Conservation (phyloP, 257 asterid genomes). For the Primulina huaijiensis region DNA sequence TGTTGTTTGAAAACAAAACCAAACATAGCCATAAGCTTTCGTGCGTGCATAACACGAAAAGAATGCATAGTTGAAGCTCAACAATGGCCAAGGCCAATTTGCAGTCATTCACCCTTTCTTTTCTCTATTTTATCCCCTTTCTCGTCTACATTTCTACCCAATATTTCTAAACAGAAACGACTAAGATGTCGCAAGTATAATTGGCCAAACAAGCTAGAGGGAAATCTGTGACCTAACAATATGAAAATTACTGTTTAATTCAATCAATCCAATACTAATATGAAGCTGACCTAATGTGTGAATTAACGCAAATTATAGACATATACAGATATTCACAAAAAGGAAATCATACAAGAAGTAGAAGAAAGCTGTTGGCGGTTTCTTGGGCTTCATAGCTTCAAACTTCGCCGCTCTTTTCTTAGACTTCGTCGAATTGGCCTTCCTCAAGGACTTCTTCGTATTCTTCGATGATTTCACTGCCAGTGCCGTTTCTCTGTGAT, state of each 20-base stretch:
- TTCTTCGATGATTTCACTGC: conserved; percentile 32
- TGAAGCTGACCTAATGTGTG: neutral
- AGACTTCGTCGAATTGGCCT: conserved; percentile 33
- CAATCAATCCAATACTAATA: neutral
- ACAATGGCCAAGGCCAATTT: neutral
- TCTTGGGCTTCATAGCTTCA: conserved; percentile 80
- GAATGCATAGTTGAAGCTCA: neutral
- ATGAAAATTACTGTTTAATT: neutral
- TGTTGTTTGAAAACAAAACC: neutral
- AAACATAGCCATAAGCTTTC: neutral
- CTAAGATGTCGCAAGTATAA: neutral
- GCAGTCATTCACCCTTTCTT: neutral
- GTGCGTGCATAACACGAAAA: neutral
- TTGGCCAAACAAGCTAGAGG: neutral
- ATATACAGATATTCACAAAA: neutral
- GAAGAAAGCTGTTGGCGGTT: conserved; percentile 97
- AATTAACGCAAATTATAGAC: neutral
- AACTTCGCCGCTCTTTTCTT: conserved; percentile 42
- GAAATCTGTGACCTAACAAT: conserved; percentile 1
- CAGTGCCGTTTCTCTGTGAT: conserved; percentile 45
- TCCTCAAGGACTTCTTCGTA: conserved; percentile 36
- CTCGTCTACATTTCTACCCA: neutral
- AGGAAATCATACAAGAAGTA: conserved; percentile 55
- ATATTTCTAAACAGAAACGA: neutral
- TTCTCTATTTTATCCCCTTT: neutral